These are phyloP conservation scores for Pythium volutum DNA, from an alignment of 352 stramenopile species.

Conservation along the genomic window DNA sequence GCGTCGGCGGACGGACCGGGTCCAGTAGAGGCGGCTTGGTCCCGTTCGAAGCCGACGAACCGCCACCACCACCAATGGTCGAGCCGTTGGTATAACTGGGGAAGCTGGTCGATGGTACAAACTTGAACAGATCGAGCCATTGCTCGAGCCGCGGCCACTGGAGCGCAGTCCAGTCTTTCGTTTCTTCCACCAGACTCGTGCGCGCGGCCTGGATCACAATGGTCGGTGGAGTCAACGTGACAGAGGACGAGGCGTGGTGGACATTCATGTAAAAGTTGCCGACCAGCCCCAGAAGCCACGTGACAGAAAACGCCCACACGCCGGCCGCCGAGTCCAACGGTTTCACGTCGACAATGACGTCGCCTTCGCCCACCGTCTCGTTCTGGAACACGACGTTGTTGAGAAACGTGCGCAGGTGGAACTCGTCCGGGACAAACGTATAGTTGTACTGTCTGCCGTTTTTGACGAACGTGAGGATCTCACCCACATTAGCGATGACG, in stretches of 20 bases:
- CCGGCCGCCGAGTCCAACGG: background rate
- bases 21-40: too few relatives aligned
- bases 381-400: background rate
- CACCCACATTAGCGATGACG: background rate
- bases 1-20: background rate
- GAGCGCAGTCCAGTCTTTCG: background rate
- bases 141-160: constrained; percentile 14
- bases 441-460: background rate
- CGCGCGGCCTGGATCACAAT: background rate
- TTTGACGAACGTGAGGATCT: background rate
- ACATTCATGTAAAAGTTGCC: background rate
- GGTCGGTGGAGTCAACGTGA: background rate
- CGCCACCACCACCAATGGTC: background rate
- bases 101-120: constrained; percentile 9
- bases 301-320: background rate
- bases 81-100: background rate
- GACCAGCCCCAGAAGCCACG: background rate
- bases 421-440: background rate
- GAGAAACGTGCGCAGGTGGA: background rate
- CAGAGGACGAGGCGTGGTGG: background rate
- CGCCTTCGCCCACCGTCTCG: background rate
- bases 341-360: background rate
- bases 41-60: background rate
- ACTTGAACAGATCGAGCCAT: constrained; percentile 17
- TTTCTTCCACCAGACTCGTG: background rate